These are phyloP conservation scores for Neofusicoccum laricinum DNA, from an alignment of 2,329 filamentous ascomycete species.

Conservation along the genomic window DNA sequence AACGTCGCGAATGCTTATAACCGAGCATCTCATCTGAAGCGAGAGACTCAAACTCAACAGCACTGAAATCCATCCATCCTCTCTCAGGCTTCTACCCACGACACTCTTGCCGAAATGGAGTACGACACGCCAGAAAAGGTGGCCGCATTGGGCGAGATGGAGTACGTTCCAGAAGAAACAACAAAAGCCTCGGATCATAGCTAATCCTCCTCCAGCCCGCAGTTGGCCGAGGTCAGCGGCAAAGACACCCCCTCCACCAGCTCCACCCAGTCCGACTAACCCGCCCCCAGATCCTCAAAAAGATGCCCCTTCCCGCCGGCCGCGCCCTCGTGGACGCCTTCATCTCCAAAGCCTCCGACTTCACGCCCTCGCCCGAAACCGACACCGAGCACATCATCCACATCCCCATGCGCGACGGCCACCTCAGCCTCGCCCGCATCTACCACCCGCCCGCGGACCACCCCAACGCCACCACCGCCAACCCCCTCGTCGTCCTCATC, in stretches of 20 bases:
- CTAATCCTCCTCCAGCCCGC: background rate
- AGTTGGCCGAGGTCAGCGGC: background rate
- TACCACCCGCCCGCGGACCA: background rate
- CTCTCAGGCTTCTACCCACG: background rate
- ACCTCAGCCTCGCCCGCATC: background rate
- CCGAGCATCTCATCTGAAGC: background rate
- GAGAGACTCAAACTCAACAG: background rate
- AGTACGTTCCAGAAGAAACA: background rate
- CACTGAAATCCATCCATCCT: background rate
- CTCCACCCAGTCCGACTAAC: background rate
- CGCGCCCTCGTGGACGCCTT: background rate
- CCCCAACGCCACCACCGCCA: background rate
- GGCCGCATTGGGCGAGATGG: background rate
- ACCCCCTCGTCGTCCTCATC: background rate
- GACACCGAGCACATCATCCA: slow-evolving; percentile 1
- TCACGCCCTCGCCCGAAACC: background rate
- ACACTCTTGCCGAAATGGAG: background rate
- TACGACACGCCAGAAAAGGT: slow-evolving; percentile 2
- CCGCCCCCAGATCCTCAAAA: background rate
- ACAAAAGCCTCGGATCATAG: background rate
- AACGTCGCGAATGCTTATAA: background rate
- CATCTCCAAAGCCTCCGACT: background rate
- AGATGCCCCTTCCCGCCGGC: background rate
- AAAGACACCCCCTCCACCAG: background rate
- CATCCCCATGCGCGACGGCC: slow-evolving; percentile 9